phyloP scores from a whole-genome alignment of 306 rosid species.

The Cyclanthera cordifolia region DNA sequence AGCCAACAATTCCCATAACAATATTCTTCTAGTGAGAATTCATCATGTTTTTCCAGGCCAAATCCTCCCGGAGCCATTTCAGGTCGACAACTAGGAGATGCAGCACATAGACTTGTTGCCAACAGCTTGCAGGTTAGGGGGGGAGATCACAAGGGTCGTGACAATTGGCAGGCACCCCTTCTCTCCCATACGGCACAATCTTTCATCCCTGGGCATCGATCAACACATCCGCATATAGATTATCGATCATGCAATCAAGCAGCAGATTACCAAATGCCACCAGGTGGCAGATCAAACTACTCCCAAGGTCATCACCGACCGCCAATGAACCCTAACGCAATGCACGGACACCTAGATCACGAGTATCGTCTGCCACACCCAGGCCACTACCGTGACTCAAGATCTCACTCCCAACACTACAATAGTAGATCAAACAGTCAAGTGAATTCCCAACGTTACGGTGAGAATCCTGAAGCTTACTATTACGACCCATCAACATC shows the following conservation, averaged over 20 bases:
- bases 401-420: slow-evolving; percentile 20
- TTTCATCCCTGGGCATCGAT: not conserved
- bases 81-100: slow-evolving; percentile 15
- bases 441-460: slow-evolving; percentile 16
- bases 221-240: not conserved
- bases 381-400: not conserved
- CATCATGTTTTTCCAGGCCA: slow-evolving; percentile 31
- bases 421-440: slow-evolving; percentile 29
- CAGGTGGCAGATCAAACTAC: not conserved
- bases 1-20: not conserved
- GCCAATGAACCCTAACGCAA: not conserved
- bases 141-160: not conserved
- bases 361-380: slow-evolving; percentile 12
- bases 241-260: not conserved
- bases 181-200: not conserved
- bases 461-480: slow-evolving; percentile 20
- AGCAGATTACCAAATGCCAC: not conserved
- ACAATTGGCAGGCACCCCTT: not conserved
- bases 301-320: slow-evolving; percentile 24
- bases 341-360: not conserved
- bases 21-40: not conserved
- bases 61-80: slow-evolving; percentile 36
- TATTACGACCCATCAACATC: slow-evolving; percentile 22
- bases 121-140: slow-evolving; percentile 12
- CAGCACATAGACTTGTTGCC: slow-evolving; percentile 11